A percentile compares a stretch with the other conserved stretches of the same genome.
phyloP scores from a whole-genome alignment of 306 rosid species.

The Quercus ilex region DNA sequence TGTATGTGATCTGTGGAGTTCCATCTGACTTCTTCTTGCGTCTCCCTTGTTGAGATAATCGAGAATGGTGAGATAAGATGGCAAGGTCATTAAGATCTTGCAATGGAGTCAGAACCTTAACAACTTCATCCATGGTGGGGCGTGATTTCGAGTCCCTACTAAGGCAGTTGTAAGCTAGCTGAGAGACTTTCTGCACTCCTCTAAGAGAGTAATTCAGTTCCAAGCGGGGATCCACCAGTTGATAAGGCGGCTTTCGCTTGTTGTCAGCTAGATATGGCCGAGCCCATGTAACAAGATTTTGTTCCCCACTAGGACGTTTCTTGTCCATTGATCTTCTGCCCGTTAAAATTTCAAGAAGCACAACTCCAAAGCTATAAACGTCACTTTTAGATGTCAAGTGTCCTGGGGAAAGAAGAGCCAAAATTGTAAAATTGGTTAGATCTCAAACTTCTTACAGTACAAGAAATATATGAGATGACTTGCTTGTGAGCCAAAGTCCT shows the following conservation, averaged over 20 bases:
- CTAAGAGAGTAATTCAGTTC: slow-evolving; percentile 79
- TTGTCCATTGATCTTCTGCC: slow-evolving; percentile 98
- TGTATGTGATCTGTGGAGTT: slow-evolving; percentile 58
- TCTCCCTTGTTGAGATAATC: slow-evolving; percentile 75
- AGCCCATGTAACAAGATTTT: slow-evolving; percentile 94
- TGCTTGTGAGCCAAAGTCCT: neutral
- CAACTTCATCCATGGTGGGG: slow-evolving; percentile 91
- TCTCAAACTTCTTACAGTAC: slow-evolving; percentile 9
- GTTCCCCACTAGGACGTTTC: slow-evolving; percentile 90
- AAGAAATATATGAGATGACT: neutral
- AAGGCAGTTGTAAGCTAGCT: slow-evolving; percentile 79
- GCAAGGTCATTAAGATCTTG: slow-evolving; percentile 88
- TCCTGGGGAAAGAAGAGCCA: slow-evolving; percentile 47
- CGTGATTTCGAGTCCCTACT: slow-evolving; percentile 82
- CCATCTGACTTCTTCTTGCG: slow-evolving; percentile 78
- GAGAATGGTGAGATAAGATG: slow-evolving; percentile 68
- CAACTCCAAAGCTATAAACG: slow-evolving; percentile 97
- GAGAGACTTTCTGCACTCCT: slow-evolving; percentile 88
- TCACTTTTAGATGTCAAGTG: slow-evolving; percentile 92
- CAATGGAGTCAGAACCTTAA: slow-evolving; percentile 69
- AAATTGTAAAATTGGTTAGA: slow-evolving; percentile 17
- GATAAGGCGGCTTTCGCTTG: slow-evolving; percentile 51
- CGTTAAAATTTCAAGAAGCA: slow-evolving; percentile 83
- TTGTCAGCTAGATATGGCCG: slow-evolving; percentile 83
- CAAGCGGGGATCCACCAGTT: slow-evolving; percentile 81